Evolutionary conservation across 2,329 filamentous ascomycete species (phyloP), one percentile per base, ranked within the genome.

Genomic region (Periconia macrospinosa): DNA sequence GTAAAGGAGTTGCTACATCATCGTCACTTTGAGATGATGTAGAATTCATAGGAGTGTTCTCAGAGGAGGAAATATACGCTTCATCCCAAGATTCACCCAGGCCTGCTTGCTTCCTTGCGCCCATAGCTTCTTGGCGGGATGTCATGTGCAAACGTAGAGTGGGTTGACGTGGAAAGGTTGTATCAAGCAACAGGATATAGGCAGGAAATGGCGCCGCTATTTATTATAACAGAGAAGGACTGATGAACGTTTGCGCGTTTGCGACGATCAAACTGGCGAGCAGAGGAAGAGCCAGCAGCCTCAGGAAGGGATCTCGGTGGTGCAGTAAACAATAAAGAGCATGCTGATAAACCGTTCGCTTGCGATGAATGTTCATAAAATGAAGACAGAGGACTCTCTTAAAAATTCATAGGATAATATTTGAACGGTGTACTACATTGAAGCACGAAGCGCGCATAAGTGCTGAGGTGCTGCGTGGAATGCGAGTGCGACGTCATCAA

Each of bases 71-170:
- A 47, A 68, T 69, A 17, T 69, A 61, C 20, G 65, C 65, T 20
- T 68, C 65, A 47, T 62, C 68, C 71, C 71, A 74, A 41, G 69
- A 73, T 20, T 70, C 68, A 15, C 66, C 67, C 8, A 74, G 61
- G 45, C 66, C 72, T 30, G 53, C 62, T 27, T 55, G 53, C 9
- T 66, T 57, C 49, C 55, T 60, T 2, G 53, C 52, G 52, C 42
- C 54, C 53, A 48, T 45, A 44, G 27, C 20, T 63, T 61, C 66
- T 70, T 3, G 11, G 33, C 11, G 33, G 40, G 1, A n/a, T n/a
- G n/a, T n/a, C 44, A 8, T 30, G 19, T 27, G 43, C 8, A 18
- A 41, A n/a, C 6, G 20, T 14, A n/a, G 35, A 15, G 23, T 50
- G 46, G 10, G 42, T 43, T 43, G 45, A 46, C 23, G 23, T 27